phyloP scores from a whole-genome alignment of 306 rosid species.

The Comarum palustre region DNA sequence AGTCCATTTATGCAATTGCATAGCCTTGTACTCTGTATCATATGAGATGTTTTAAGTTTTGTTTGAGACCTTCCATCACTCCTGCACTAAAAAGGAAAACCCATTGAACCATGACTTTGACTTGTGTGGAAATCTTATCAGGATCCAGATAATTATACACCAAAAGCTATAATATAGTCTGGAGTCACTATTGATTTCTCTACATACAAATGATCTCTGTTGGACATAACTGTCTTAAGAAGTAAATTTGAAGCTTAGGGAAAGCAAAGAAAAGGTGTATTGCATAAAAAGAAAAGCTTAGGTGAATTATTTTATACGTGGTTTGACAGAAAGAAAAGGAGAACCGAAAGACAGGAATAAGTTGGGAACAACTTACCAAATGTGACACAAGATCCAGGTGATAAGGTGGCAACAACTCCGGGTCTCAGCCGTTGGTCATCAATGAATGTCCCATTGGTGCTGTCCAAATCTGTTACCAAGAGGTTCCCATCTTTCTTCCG shows the following conservation, averaged over 20 bases:
- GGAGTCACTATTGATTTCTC: background rate
- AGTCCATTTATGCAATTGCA: background rate
- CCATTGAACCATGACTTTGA: background rate
- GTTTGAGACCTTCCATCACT: background rate
- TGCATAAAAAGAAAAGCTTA: background rate
- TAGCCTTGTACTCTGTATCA: background rate
- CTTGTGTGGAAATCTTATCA: background rate
- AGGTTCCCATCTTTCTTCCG: conserved; percentile 60
- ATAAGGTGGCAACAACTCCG: conserved; percentile 52
- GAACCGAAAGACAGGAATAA: background rate
- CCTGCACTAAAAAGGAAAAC: background rate
- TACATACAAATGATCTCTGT: background rate
- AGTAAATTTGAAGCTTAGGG: background rate
- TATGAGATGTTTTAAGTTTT: conserved; percentile 5
- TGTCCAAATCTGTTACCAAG: conserved; percentile 75
- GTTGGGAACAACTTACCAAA: conserved; percentile 56
- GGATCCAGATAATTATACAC: background rate
- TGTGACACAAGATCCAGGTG: conserved; percentile 60
- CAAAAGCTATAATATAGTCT: background rate
- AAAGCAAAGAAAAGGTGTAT: background rate
- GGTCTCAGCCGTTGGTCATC: conserved; percentile 65
- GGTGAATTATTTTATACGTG: background rate
- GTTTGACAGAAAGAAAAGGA: background rate
- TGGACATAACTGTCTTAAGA: background rate
- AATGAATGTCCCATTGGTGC: conserved; percentile 90